Evolutionary conservation across 352 stramenopile species (phyloP).

Genomic region (Phytopythium kandeliae): DNA sequence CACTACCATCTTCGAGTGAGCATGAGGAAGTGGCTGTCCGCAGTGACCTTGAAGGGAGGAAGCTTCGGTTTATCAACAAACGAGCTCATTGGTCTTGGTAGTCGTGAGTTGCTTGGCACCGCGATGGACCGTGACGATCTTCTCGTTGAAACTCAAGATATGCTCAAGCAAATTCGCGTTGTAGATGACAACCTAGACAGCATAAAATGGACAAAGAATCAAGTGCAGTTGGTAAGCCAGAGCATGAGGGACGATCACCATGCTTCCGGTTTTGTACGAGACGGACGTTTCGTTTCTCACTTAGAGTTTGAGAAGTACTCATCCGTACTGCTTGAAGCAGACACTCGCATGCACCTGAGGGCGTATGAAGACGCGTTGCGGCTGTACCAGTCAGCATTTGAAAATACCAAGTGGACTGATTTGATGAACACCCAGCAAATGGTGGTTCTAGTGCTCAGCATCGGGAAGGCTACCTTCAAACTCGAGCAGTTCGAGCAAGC

Average conservation of each 20-base stretch:
- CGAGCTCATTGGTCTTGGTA: slow-evolving; percentile 29
- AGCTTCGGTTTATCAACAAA: background rate
- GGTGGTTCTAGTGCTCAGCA: slow-evolving; percentile 27
- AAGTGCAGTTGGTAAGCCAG: slow-evolving; percentile 12
- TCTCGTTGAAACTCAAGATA: slow-evolving; percentile 32
- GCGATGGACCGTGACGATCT: slow-evolving; percentile 44
- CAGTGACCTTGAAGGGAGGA: slow-evolving; percentile 2
- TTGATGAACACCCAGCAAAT: slow-evolving; percentile 25
- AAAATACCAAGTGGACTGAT: slow-evolving; percentile 31
- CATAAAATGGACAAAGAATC: slow-evolving; percentile 37
- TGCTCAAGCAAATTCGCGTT: slow-evolving; percentile 35
- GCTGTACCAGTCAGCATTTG: slow-evolving; percentile 37
- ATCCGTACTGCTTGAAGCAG: slow-evolving; percentile 43
- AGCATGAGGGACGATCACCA: too few species aligned
- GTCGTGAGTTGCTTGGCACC: slow-evolving; percentile 36
- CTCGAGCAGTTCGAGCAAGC: slow-evolving; percentile 53
- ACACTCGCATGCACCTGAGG: slow-evolving; percentile 49
- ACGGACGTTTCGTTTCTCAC: slow-evolving; percentile 3
- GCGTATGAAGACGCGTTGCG: slow-evolving; percentile 35
- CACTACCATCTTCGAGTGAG: slow-evolving; percentile 21
- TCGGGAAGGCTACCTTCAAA: slow-evolving; percentile 25
- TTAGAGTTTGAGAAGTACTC: slow-evolving; percentile 32
- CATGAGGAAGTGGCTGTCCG: slow-evolving; percentile 21
- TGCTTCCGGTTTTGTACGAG: slow-evolving; percentile 2
- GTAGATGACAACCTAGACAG: slow-evolving; percentile 30